phyloP scores from a whole-genome alignment of 202 grass and related monocot species.

The Eragrostis tef region DNA sequence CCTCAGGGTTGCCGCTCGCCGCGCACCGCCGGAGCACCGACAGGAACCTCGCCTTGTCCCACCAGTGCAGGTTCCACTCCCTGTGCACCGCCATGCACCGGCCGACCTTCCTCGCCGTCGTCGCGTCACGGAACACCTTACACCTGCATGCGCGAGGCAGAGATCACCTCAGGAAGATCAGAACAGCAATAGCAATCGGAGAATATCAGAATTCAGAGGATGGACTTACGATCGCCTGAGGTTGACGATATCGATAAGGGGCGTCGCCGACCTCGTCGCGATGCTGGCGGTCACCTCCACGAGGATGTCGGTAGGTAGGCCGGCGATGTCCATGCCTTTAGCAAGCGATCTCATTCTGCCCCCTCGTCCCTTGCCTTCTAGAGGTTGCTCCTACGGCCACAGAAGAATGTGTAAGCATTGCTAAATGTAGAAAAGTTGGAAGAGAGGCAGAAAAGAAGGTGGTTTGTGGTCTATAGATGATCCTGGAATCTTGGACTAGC shows the following conservation, averaged over 20 bases:
- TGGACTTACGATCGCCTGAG: constrained; percentile 52
- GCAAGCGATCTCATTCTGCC: not conserved
- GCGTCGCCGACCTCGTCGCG: constrained; percentile 21
- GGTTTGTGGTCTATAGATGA: constrained; percentile 47
- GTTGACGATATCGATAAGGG: constrained; percentile 39
- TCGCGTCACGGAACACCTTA: constrained; percentile 48
- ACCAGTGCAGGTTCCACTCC: constrained; percentile 58
- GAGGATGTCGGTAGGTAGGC: constrained; percentile 48
- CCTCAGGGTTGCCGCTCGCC: constrained; percentile 40
- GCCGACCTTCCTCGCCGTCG: constrained; percentile 40
- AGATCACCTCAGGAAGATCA: not conserved
- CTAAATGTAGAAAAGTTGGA: constrained; percentile 48
- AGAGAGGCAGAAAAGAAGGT: constrained; percentile 34
- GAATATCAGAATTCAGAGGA: constrained; percentile 4
- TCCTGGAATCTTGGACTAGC: constrained; percentile 20
- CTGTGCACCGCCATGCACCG: constrained; percentile 48
- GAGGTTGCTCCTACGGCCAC: constrained; percentile 30
- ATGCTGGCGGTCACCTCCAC: constrained; percentile 50
- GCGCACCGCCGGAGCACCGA: constrained; percentile 47
- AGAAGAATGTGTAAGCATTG: constrained; percentile 36
- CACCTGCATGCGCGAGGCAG: constrained; percentile 33
- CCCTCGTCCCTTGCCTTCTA: constrained; percentile 36
- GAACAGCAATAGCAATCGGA: not conserved
- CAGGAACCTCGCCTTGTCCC: constrained; percentile 50
- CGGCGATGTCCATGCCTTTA: constrained; percentile 39